Evolutionary conservation across 805 yeast species (phyloP).

Genomic region (Spathaspora girioi): DNA sequence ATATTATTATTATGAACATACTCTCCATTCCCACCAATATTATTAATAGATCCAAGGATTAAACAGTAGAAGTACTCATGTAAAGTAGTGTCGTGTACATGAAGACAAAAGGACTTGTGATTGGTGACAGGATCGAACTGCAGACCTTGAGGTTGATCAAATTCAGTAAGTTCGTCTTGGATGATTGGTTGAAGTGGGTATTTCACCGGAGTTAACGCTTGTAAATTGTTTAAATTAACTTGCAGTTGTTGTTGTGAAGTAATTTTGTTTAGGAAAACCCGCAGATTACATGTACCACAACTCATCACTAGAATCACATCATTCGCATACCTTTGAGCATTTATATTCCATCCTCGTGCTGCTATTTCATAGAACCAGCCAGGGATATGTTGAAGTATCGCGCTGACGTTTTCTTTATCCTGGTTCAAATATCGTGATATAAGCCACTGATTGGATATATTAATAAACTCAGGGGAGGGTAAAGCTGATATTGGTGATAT

Average conservation of each 20-base stretch:
- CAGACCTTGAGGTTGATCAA: constrained; percentile 7
- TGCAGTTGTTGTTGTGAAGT: not conserved
- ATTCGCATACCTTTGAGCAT: constrained; percentile 25
- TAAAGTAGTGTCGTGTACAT: constrained; percentile 8
- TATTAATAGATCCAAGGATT: constrained; percentile 17
- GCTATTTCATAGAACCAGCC: constrained; percentile 33
- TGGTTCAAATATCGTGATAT: constrained; percentile 26
- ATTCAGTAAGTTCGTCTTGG: constrained; percentile 6
- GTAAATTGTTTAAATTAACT: constrained; percentile 15
- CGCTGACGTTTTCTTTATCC: constrained; percentile 31
- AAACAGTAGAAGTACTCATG: constrained; percentile 21
- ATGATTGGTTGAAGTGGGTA: constrained; percentile 17
- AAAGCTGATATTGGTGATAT: not conserved
- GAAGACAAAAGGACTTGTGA: constrained; percentile 38
- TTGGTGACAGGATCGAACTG: constrained; percentile 19
- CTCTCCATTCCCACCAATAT: constrained; percentile 25
- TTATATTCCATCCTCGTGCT: constrained; percentile 34
- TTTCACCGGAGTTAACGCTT: constrained; percentile 27
- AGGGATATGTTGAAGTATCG: constrained; percentile 22
- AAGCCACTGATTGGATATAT: constrained; percentile 30
- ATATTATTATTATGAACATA: constrained; percentile 6
- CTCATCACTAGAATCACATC: constrained; percentile 26
- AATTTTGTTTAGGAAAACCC: constrained; percentile 24
- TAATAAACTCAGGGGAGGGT: constrained; percentile 13
- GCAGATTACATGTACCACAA: constrained; percentile 36